Evolutionary conservation across 768 basidiomycete species (phyloP).

Genomic region (Leccinum ochraceum): DNA sequence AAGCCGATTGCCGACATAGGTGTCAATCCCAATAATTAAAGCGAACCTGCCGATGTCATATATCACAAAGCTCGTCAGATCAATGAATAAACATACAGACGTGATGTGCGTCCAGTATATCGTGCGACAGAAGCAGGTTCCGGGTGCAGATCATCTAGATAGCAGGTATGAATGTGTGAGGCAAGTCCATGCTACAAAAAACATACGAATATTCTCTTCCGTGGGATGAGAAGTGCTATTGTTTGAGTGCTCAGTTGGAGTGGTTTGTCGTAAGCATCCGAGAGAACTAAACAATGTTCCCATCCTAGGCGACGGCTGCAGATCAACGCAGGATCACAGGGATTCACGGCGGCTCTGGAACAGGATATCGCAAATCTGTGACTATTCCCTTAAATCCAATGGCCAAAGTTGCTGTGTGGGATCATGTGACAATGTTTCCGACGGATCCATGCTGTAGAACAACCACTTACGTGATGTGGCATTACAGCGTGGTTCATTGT

Average conservation of each 20-base stretch:
- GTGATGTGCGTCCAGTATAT: not conserved
- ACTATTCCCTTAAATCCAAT: not conserved
- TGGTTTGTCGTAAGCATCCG: not conserved
- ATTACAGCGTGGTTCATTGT: not conserved
- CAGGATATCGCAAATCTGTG: not conserved
- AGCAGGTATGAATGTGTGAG: not conserved
- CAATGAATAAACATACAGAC: not conserved
- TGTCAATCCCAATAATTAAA: conserved; percentile 46
- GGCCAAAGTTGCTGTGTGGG: not conserved
- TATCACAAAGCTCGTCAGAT: too few species aligned
- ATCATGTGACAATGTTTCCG: not conserved
- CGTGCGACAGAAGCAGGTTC: not conserved
- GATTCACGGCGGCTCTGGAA: not conserved
- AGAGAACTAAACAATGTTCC: not conserved
- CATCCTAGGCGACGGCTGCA: not conserved
- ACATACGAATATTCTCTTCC: not conserved
- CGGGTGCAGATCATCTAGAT: not conserved
- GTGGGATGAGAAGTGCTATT: not conserved
- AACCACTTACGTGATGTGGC: not conserved
- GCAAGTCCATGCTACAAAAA: not conserved
- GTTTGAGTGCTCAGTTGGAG: not conserved
- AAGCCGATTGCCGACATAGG: conserved; percentile 35
- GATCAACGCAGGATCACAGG: not conserved
- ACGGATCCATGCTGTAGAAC: not conserved
- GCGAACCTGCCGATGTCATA: conserved; percentile 30